Evolutionary conservation across 2,329 filamentous ascomycete species (phyloP).

Genomic region (Penicillium sp.): DNA sequence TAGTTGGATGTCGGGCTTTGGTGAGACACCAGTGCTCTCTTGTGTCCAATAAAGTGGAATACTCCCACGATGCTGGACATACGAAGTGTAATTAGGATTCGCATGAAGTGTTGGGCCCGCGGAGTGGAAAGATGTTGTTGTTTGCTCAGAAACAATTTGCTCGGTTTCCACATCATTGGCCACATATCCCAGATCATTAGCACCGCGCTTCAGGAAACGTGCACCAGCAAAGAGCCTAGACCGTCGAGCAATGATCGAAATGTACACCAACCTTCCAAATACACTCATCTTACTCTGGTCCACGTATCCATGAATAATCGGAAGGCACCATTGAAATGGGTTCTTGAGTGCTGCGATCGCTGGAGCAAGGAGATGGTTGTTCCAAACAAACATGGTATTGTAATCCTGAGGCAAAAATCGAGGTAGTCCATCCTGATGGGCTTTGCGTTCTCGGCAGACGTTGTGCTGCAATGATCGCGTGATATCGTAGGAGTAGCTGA

Average conservation of each 20-base stretch:
- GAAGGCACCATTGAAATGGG: conserved; percentile 92
- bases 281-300: conserved; percentile 84
- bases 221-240: conserved; percentile 94
- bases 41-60: conserved; percentile 98
- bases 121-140: conserved; percentile 93
- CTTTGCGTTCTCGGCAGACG: conserved; percentile 74
- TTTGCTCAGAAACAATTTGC: conserved; percentile 92
- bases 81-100: conserved; percentile 91
- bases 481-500: conserved; percentile 97
- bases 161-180: conserved; percentile 99
- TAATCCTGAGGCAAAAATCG: conserved; percentile 72
- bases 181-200: conserved; percentile 92
- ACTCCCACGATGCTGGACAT: conserved; percentile 93
- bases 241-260: conserved; percentile 88
- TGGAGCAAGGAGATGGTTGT: conserved; percentile 81
- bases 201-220: conserved; percentile 88
- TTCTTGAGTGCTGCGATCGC: conserved; percentile 69
- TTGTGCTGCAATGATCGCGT: conserved; percentile 91
- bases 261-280: conserved; percentile 84
- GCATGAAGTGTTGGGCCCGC: conserved; percentile 82
- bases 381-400: conserved; percentile 99
- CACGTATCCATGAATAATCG: conserved; percentile 94
- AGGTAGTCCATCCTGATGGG: conserved; percentile 64
- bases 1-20: conserved; percentile 93
- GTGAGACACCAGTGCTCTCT: conserved; percentile 89